A percentile compares a stretch with the other conserved stretches of the same genome.
Evolutionary conservation across 2,329 filamentous ascomycete genomes (phyloP).

Genomic region (Fusarium torreyae): DNA sequence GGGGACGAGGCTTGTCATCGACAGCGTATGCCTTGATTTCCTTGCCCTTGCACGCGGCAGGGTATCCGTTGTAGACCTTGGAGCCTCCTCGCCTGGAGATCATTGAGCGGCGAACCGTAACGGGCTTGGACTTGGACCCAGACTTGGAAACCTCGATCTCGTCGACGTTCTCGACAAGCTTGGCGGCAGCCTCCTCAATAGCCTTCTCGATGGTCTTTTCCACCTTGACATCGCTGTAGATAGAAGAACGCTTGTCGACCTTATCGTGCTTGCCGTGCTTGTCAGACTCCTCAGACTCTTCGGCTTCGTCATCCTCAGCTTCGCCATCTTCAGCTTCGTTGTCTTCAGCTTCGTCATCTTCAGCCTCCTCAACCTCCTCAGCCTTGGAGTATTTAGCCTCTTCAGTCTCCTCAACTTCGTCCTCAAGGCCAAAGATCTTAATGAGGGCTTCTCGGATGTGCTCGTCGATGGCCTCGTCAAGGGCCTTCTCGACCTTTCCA

Average conservation of each 20-base stretch:
- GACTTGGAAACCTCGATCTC: not conserved
- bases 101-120: not conserved
- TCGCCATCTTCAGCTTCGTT: conserved; percentile 9
- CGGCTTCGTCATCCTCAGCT: not conserved
- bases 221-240: conserved; percentile 27
- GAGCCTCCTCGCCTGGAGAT: conserved; percentile 19
- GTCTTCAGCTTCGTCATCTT: not conserved
- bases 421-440: conserved; percentile 15
- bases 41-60: conserved; percentile 27
- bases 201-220: conserved; percentile 33
- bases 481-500: conserved; percentile 19
- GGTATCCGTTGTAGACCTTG: conserved; percentile 43
- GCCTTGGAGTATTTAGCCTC: no score
- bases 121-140: not conserved
- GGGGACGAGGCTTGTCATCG: conserved; percentile 11
- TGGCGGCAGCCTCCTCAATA: conserved; percentile 20
- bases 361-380: not conserved
- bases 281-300: not conserved
- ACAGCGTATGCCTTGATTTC: conserved; percentile 26
- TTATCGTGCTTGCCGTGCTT: conserved; percentile 19
- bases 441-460: conserved; percentile 25
- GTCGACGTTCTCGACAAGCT: conserved; percentile 23
- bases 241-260: conserved; percentile 15
- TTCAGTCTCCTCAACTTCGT: not conserved
- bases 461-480: conserved; percentile 25